Evolutionary conservation across 225 moss, liverwort and hornwort species (phyloP), one percentile per base, ranked within the genome.

Genomic region (Antitrichia curtipendula): DNA sequence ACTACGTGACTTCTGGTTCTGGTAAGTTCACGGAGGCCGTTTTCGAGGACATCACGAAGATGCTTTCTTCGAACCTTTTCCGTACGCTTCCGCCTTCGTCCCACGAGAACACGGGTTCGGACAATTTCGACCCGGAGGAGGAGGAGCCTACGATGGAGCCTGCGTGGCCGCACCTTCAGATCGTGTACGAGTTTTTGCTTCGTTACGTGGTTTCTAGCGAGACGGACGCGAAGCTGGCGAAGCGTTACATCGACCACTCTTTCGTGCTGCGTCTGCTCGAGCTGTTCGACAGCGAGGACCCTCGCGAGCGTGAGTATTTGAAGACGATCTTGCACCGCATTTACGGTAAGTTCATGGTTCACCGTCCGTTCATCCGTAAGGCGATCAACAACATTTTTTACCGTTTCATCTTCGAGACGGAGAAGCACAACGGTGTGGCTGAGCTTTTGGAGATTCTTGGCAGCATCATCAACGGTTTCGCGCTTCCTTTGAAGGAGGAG

Each of bases 401-500:
- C 92, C 84, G 92, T 89, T 93, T 93, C 89, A 93, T 93, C 31
- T 91, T 93, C 72, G 93, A 93, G 92, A 93, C 93, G 83, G 93
- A 92, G 87, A 93, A 92, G 88, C 93, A 93, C 90, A 93, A 93
- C 82, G 93, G 93, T 27, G 60, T 93, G 53, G 93, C 93, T 36
- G 93, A 93, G 88, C 93, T 93, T 60, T 84, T 93, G 90, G 93
- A 93, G 88, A 93, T 93, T 3, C 40, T 93, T 81, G 93, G 93
- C 28, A 89, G 89, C 84, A 93, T 93, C 90, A 93, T 93, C 86
- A 93, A 93, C 88, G 94, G 94, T 82, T 94, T 94, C 84, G 94
- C 94, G 80, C 90, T 94, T 75, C 94, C 94, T 52, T 84, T 94
- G 88, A 94, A 94, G 91, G 92, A 94, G 92, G 94, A 94, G 89